Base-by-base conservation (phyloP, 768 basidiomycete genomes). In the Tricholomella constricta region DNA sequence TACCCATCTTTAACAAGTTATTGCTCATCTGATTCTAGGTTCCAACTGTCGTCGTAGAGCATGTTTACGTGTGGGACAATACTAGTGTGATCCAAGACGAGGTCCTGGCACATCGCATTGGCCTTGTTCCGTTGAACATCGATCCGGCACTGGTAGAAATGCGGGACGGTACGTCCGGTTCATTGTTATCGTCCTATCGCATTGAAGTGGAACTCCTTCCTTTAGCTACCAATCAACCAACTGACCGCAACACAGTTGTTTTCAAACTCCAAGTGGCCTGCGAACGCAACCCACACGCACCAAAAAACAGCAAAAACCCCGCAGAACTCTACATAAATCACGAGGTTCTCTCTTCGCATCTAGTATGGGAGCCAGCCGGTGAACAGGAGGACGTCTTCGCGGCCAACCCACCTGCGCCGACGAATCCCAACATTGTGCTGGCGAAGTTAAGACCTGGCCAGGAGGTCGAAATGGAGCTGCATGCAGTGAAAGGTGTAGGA, bases 11-110 rank as follows among this genome's bases (percentile, higher is more conserved):
- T 32, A 20, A 15, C 34, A 48, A 26, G 9, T 54, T 22, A 32
- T 40, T 11, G 42, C 27, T 48, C 1, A 37, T 31, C 31, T 27
- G 52, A 51, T 55, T 47, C 2, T 62, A 95, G 94, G 90, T 98
- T 0, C 97, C 96, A 0, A 89, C 92, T 2, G 76, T 98, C 23
- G 90, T 89, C 37, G 87, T 98, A 46, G 97, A 98, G 65, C 78
- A 88, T 57, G 91, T 91, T 5, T 98, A 92, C 68, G 78, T 94
- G 2, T 98, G 88, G 85, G 87, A 96, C 72, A 99, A 99, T 72
- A 98, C 93, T 0, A 86, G 86, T 2, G 89, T 98, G 59, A 84
- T 99, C 48, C 91, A 85, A 36, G 96, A 98, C 69, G 97, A 99
- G 69, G 86, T 99, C 2, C 78, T 99, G 19, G 80, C 94, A 3